Evolutionary conservation across 1,284 basidiomycete species (phyloP), one percentile per base, ranked within the genome.

Genomic region (Ustilago sp.): DNA sequence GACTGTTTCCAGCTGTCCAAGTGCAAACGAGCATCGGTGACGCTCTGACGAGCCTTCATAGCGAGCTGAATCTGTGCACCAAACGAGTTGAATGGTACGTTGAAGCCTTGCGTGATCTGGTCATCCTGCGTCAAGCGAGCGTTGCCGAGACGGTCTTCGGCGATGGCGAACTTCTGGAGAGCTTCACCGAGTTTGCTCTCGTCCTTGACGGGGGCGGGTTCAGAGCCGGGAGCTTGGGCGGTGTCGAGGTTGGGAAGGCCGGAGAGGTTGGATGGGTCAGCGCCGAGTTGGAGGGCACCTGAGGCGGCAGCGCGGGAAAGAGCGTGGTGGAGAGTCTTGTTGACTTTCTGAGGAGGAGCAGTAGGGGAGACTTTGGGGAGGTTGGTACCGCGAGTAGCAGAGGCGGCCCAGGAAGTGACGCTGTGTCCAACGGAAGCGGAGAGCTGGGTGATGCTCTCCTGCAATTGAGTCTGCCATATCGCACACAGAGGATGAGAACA

Each of bases 291-390:
- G 4, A 88, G 88, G 6, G 93, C 91, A 1, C 93, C 93, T 4
- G 88, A 86, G 59, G 91, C 90, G 1, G 95, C 91, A 0, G 94
- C 92, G 54, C 96, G 92, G 31, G 91, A 90, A 62, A 98, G 90
- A 0, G 97, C 96, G 86, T 98, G 96, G 3, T 95, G 93, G 54
- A 99, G 92, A 2, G 96, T 99, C 90, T 98, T 98, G 79, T 87
- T 86, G 32, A 83, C 80, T 54, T 86, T 83, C 60, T 74, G 58
- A 17, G 91, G 83, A 36, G 86, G 76, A 39, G 84, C 61, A 15
- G 90, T 88, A 13, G 94, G 92, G 15, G 91, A 89, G 62, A 83
- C 80, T 52, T 72, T 75, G 57, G 94, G 94, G 34, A 97, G 89
- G 45, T 72, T 79, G 48, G 74, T 72, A 51, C 81, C 88, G 87